Base-by-base conservation (phyloP, 805 yeast species). In the Lachancea waltii region DNA sequence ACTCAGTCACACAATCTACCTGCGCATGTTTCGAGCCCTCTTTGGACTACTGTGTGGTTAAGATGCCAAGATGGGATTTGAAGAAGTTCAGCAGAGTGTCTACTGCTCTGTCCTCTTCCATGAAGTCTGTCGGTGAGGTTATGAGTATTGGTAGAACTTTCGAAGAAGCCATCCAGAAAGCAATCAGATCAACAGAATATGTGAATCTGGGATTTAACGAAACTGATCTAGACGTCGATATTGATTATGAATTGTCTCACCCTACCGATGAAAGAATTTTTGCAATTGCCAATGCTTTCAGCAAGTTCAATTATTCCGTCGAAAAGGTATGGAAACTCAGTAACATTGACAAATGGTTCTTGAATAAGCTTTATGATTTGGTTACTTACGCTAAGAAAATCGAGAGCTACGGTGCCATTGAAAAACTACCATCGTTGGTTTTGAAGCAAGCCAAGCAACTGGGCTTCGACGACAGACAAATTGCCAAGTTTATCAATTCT, bases 51-150 rank as follows among this genome's bases (percentile, higher is more conserved):
- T 85, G 87, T 63, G 98, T 90, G 47, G 95, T 86, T 38, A 90
- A 90, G 75, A 92, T 90, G 64, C 98, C 98, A 64, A 79, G 97
- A 69, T 90, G 98, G 98, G 98, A 90, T 68, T 75, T 90, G 68
- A 84, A 85, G 72, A 90, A 90, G 68, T 90, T 90, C 68, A 85
- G 90, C 45, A 76, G 95, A 62, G 97, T 90, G 26, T 83, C 95
- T 15, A 80, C 85, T 36, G 72, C 79, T 60, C 75, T 90, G 52
- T 82, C 92, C 7, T 87, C 97, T 2, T 79, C 95, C 21, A 90
- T 90, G 98, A 90, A 90, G 68, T 87, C 97, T 45, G 97, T 90
- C 49, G 98, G 98, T 71, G 98, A 90, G 65, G 97, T 92, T 37
- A 90, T 90, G 98, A 76, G 90, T 50, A 85, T 90, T 57, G 98